These are phyloP conservation scores for Carex littledalei DNA, from an alignment of 176 grass and related monocot genomes.

Conservation along the genomic window DNA sequence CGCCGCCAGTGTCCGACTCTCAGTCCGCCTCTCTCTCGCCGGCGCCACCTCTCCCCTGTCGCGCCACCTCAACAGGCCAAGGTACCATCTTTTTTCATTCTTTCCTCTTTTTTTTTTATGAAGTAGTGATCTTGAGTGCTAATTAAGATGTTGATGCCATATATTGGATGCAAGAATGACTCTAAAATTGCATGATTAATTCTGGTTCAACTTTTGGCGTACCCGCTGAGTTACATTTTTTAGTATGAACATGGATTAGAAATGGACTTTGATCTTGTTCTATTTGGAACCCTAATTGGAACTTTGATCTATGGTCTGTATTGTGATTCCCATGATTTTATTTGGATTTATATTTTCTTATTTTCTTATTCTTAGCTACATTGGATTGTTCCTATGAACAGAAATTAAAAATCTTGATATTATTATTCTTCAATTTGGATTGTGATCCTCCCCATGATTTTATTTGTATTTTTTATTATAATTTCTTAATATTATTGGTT, in stretches of 20 bases:
- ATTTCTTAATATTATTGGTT: neutral
- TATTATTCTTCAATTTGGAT: neutral
- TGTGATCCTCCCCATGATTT: neutral
- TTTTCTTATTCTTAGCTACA: neutral
- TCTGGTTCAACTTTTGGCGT: neutral
- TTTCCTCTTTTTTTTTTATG: too few relatives aligned
- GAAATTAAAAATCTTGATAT: neutral
- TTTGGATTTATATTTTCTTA: neutral
- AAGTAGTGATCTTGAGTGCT: too few relatives aligned
- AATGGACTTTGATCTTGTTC: too few relatives aligned
- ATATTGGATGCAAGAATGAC: neutral
- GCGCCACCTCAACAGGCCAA: too few relatives aligned
- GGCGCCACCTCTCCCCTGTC: too few relatives aligned
- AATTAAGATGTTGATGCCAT: too few relatives aligned
- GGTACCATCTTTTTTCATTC: too few relatives aligned
- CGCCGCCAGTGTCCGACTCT: too few relatives aligned
- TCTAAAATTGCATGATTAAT: neutral
- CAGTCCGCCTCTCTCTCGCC: too few relatives aligned
- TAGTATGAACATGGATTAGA: neutral
- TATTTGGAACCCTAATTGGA: too few relatives aligned
- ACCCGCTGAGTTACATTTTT: neutral
- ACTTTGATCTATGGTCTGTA: neutral
- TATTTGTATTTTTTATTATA: neutral
- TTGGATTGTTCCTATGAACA: neutral
- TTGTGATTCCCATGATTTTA: neutral